A percentile compares a stretch with the other conserved stretches of the same genome.
These are phyloP conservation scores for Excoecaria cochinchinensis DNA, from an alignment of 345 rosid genomes.

Conservation along the genomic window DNA sequence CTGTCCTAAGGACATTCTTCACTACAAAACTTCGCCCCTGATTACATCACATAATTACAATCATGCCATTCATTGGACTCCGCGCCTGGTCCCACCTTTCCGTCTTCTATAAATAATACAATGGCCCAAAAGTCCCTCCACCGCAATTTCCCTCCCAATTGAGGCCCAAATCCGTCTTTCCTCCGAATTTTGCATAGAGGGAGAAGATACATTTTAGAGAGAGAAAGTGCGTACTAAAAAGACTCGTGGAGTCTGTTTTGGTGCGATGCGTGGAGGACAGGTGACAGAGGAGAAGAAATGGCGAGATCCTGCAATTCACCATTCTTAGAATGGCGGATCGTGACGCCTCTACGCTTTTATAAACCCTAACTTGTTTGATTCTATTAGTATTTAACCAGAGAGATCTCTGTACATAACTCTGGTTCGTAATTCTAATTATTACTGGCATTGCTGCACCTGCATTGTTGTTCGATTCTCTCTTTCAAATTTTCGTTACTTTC, in stretches of 20 bases:
- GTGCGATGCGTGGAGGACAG: constrained; percentile 54
- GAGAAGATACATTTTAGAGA: constrained; percentile 11
- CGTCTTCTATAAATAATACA: neutral
- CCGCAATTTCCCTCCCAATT: neutral
- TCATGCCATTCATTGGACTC: neutral
- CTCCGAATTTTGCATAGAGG: neutral
- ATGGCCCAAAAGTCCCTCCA: too few relatives aligned
- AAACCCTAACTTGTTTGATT: constrained; percentile 3
- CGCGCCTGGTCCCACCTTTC: neutral
- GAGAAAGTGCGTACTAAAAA: constrained; percentile 15
- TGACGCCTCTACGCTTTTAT: constrained; percentile 6
- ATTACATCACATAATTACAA: neutral
- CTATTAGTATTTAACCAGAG: neutral
- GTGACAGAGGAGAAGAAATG: constrained; percentile 36
- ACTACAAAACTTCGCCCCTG: neutral
- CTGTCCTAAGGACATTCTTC: neutral
- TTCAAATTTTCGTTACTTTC: neutral
- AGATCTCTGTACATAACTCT: neutral
- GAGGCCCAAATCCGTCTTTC: constrained; percentile 16
- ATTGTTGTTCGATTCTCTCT: constrained; percentile 2
- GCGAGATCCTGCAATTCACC: constrained; percentile 20
- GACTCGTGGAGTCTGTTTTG: constrained; percentile 51
- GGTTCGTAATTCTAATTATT: neutral
- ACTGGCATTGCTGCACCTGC: constrained; percentile 14
- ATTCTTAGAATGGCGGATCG: constrained; percentile 22